phyloP scores from a whole-genome alignment of 2,329 filamentous ascomycete species.

The Apiospora phragmitis region DNA sequence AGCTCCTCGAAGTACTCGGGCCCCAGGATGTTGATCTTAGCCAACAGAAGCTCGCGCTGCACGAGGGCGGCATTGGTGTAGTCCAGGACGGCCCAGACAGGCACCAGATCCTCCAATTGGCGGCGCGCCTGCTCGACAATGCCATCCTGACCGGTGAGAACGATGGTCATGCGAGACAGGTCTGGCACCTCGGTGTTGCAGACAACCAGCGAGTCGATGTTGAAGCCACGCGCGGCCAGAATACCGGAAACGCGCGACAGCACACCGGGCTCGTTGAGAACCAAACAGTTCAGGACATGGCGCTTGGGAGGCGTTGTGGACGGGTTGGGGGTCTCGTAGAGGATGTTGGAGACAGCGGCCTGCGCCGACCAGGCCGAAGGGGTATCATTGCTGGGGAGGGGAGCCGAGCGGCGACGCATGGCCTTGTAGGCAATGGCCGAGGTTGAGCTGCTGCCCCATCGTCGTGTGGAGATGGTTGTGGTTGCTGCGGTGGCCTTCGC shows the following conservation, averaged over 20 bases:
- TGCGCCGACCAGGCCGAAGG: constrained; percentile 84
- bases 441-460: constrained; percentile 69
- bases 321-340: constrained; percentile 94
- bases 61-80: constrained; percentile 92
- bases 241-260: constrained; percentile 96
- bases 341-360: constrained; percentile 94
- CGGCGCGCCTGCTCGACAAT: constrained; percentile 95
- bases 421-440: constrained; percentile 97
- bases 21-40: constrained; percentile 94
- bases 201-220: constrained; percentile 97
- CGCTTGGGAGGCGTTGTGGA: constrained; percentile 84
- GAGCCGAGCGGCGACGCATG: constrained; percentile 84
- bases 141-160: constrained; percentile 92
- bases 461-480: constrained; percentile 21
- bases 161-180: constrained; percentile 97
- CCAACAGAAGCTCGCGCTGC: constrained; percentile 90
- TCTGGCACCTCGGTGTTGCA: constrained; percentile 98
- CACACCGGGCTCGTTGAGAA: constrained; percentile 98
- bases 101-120: constrained; percentile 94
- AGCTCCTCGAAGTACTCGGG: constrained; percentile 99
- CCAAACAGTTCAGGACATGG: constrained; percentile 95
- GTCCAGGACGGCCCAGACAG: constrained; percentile 97
- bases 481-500: constrained; percentile 18
- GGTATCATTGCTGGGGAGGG: constrained; percentile 76
- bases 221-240: constrained; percentile 93